phyloP scores from a whole-genome alignment of 1,139 yeast genomes.

The Geotrichum candidum region DNA sequence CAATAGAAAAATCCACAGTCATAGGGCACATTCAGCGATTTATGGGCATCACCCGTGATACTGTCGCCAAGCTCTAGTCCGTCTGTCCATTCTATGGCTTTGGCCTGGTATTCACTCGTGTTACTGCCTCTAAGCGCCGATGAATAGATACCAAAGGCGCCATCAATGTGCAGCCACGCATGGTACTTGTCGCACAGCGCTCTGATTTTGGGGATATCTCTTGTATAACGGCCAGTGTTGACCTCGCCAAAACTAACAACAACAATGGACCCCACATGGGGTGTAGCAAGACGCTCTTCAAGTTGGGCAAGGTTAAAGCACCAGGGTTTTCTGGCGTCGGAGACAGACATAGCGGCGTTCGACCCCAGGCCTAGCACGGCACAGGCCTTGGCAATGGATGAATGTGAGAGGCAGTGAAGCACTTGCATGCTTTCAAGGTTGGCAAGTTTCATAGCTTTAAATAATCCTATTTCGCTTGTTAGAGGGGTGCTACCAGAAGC shows the following conservation, averaged over 20 bases:
- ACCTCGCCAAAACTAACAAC: conserved; percentile 29
- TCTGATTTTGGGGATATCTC: conserved; percentile 19
- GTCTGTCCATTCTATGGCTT: conserved; percentile 20
- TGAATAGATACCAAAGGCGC: conserved; percentile 27
- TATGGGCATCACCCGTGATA: conserved; percentile 30
- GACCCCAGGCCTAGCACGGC: conserved; percentile 28
- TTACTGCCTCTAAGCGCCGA: conserved; percentile 18
- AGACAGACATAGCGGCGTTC: conserved; percentile 18
- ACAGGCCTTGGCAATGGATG: conserved; percentile 27
- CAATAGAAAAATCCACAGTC: conserved; percentile 28
- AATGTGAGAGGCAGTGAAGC: conserved; percentile 24
- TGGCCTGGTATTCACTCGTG: conserved; percentile 6
- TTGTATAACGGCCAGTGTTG: conserved; percentile 28
- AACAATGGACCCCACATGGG: conserved; percentile 20
- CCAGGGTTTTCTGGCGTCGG: conserved; percentile 22
- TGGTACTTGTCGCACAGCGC: conserved; percentile 25
- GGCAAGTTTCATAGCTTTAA: conserved; percentile 19
- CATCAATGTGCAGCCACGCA: conserved; percentile 32
- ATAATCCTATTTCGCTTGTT: conserved; percentile 12
- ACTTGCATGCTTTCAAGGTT: conserved; percentile 24
- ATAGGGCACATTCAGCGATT: conserved; percentile 30
- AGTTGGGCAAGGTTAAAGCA: conserved; percentile 23
- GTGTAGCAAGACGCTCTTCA: conserved; percentile 18
- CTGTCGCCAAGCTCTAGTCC: conserved; percentile 29
- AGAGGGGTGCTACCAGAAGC: neutral